phyloP scores from a whole-genome alignment of 2,329 filamentous ascomycete genomes.

The Aureobasidium sp. region DNA sequence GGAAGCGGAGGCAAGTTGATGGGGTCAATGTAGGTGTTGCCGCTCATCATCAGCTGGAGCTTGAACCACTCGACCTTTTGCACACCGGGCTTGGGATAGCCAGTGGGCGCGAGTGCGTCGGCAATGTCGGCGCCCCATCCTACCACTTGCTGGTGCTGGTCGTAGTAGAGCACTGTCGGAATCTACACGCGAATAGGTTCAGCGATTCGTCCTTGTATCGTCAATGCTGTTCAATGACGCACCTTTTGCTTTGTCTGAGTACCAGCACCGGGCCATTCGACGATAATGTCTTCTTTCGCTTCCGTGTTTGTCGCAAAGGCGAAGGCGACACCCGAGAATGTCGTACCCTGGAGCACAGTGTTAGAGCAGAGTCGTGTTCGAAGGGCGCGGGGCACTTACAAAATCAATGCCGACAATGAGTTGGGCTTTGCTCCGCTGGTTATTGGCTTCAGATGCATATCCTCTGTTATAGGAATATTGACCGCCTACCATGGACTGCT shows the following conservation, averaged over 20 bases:
- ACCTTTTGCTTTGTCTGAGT: constrained; percentile 99
- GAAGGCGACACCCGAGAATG: constrained; percentile 95
- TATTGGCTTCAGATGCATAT: constrained; percentile 67
- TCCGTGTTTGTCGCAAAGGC: constrained; percentile 91
- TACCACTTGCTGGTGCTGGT: constrained; percentile 99
- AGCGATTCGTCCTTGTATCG: constrained; percentile 15
- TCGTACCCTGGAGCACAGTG: constrained; percentile 62
- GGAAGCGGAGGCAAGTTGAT: constrained; percentile 97
- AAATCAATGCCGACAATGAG: constrained; percentile 99
- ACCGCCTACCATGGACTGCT: constrained; percentile 15
- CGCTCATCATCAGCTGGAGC: constrained; percentile 95
- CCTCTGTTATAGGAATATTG: constrained; percentile 15
- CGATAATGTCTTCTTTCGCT: constrained; percentile 97
- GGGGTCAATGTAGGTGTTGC: constrained; percentile 97
- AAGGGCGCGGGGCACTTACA: constrained; percentile 46
- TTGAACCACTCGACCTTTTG: constrained; percentile 99
- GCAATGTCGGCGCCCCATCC: constrained; percentile 98
- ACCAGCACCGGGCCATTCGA: constrained; percentile 95
- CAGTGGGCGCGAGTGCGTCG: constrained; percentile 89
- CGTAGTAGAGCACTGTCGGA: constrained; percentile 97
- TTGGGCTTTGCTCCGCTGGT: constrained; percentile 86
- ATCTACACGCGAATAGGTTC: constrained; percentile 52
- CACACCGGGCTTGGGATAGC: constrained; percentile 93
- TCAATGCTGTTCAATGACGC: constrained; percentile 12
- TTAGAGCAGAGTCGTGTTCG: constrained; percentile 5